Evolutionary conservation across 2,329 filamentous ascomycete genomes (phyloP), one percentile per base, ranked within the genome.

Genomic region (Fusarium pseudocircinatum): DNA sequence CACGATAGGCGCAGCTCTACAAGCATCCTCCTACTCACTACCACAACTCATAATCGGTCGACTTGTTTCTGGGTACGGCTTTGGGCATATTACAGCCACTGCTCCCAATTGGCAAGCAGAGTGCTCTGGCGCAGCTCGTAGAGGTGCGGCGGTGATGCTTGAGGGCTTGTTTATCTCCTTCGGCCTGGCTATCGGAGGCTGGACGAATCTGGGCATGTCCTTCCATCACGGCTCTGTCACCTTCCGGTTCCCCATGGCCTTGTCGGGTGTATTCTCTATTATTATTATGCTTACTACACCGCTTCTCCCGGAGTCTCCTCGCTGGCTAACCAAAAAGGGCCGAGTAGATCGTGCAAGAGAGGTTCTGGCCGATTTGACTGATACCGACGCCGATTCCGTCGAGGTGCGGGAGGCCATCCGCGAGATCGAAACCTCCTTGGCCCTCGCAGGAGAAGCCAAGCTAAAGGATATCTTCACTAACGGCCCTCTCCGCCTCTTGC

Each of bases 71-170:
- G 54, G 54, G 32, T 60, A 60, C 8, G 61, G 61, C 2, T 63
- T 63, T 4, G 54, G 61, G 8, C 61, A 60, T 2, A 63, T 63
- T 9, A 60, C 61, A 4, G 54, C 54, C 8, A 63, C 61, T 2
- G 61, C 54, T 60, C 54, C 61, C 1, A 63, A 63, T 14, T 63
- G 54, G 61, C 54, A 60, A 7, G 54, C 61, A 6, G 61, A 60
- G 22, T 60, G 61, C 32, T 63, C 61, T 36, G 61, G 61, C 1
- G 61, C 61, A 26, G 36, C 54, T n/a, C 61, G 50, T 5, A n/a
- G 61, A 1, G 61, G 61, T 20, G 61, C 54, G 5, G 61, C 44
- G 24, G 54, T 63, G 13, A 63, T 63, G 44, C 54, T 63, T 2
- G 61, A 63, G 26, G 61, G 61, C 6, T 43, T 63, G 1, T 50